A percentile compares a stretch with the other conserved stretches of the same genome.
Evolutionary conservation across 164 flowering plant genomes (phyloP).

Genomic region (Umbilicus rupestris): DNA sequence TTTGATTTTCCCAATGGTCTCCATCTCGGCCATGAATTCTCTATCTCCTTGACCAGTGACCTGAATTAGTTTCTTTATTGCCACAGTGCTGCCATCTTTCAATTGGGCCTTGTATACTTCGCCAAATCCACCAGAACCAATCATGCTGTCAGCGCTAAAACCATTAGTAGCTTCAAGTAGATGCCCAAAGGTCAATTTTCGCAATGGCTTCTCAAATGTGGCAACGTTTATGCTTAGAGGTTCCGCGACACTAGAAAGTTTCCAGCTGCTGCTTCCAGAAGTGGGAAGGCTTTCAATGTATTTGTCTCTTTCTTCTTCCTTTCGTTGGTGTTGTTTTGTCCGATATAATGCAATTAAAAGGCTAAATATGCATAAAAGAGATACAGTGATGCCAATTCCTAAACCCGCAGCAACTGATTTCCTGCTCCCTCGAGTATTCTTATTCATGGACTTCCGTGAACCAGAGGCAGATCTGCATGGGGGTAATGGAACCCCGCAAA

Average conservation of each 20-base stretch:
- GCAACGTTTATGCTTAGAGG: constrained; percentile 86
- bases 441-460: constrained; percentile 2
- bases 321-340: constrained; percentile 26
- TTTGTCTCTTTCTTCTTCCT: constrained; percentile 41
- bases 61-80: constrained; percentile 75
- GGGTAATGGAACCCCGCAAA: constrained; percentile 72
- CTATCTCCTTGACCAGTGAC: constrained; percentile 77
- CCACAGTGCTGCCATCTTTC: constrained; percentile 68
- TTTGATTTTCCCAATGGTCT: constrained; percentile 77
- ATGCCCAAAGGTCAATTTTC: constrained; percentile 81
- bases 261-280: constrained; percentile 76
- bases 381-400: constrained; percentile 41
- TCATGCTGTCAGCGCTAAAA: constrained; percentile 64
- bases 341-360: constrained; percentile 37
- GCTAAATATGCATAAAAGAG: constrained; percentile 33
- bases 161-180: constrained; percentile 87
- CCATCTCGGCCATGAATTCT: constrained; percentile 85
- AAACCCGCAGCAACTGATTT: constrained; percentile 36
- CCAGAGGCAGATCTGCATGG: constrained; percentile 37
- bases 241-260: constrained; percentile 65
- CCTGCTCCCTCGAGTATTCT: constrained; percentile 16
- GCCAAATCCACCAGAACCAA: constrained; percentile 86
- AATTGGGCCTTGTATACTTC: constrained; percentile 83
- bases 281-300: constrained; percentile 74
- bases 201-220: constrained; percentile 78